Conservation (phyloP, 495 filamentous ascomycete species). For the Astrothelium macrocarpum region DNA sequence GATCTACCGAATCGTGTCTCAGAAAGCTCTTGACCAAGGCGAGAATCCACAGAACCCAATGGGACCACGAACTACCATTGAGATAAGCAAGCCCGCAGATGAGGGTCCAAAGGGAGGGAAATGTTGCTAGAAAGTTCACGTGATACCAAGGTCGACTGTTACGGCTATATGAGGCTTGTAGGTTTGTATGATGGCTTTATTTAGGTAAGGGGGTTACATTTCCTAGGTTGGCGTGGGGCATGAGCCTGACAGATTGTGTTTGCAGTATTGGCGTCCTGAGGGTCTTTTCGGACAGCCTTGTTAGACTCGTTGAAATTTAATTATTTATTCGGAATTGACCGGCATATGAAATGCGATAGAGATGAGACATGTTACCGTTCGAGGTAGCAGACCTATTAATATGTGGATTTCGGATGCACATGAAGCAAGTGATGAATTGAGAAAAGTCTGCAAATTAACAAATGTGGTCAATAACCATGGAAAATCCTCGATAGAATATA, state of each 20-base stretch:
- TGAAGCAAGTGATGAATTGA: too few relatives aligned
- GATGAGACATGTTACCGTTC: too few relatives aligned
- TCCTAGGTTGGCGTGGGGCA: neutral
- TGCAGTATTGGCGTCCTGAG: constrained; percentile 3
- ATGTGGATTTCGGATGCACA: too few relatives aligned
- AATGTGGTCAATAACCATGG: too few relatives aligned
- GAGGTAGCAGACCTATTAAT: too few relatives aligned
- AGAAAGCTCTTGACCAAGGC: constrained; percentile 85
- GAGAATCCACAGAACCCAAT: constrained; percentile 66
- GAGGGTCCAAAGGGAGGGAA: constrained; percentile 66
- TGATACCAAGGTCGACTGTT: neutral
- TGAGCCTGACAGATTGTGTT: constrained; percentile 1
- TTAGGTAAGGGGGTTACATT: neutral
- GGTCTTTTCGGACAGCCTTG: neutral
- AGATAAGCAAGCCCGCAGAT: constrained; percentile 72
- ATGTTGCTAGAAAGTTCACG: constrained; percentile 58
- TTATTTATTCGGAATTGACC: neutral
- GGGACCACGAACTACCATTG: constrained; percentile 59
- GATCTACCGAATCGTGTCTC: constrained; percentile 98
- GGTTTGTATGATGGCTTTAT: neutral
- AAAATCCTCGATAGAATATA: too few relatives aligned
- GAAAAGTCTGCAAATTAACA: too few relatives aligned
- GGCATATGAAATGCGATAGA: neutral
- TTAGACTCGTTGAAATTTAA: neutral
- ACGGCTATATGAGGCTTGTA: neutral